A percentile compares a stretch with the other conserved stretches of the same genome.
Conservation (phyloP, 2,329 filamentous ascomycete genomes). For the Xylariaceae sp. region DNA sequence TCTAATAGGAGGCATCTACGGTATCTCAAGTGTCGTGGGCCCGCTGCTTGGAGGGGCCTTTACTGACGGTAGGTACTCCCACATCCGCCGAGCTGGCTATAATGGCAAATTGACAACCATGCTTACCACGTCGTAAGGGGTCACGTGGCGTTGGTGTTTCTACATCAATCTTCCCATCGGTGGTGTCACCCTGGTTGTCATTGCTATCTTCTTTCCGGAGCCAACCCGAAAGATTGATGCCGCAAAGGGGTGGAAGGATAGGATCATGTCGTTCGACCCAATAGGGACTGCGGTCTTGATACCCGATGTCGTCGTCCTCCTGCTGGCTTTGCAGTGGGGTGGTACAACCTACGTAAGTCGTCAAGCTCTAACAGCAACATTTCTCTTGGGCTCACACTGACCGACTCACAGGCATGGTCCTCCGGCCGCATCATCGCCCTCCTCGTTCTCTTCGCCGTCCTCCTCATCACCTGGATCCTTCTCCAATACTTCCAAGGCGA, state of each 20-base stretch:
- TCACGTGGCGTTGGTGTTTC: conserved; percentile 35
- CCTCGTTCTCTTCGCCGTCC: conserved; percentile 34
- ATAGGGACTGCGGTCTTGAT: conserved; percentile 24
- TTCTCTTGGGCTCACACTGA: too few relatives aligned
- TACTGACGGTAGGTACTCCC: conserved; percentile 18
- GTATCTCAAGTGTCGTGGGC: conserved; percentile 30
- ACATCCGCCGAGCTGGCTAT: too few relatives aligned
- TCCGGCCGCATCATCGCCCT: conserved; percentile 40
- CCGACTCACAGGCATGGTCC: conserved; percentile 31
- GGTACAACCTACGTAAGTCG: conserved; percentile 27
- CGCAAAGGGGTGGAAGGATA: conserved; percentile 12
- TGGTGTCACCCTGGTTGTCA: conserved; percentile 23
- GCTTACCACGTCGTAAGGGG: conserved; percentile 3
- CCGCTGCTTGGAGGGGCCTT: conserved; percentile 35
- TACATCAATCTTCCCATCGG: conserved; percentile 37
- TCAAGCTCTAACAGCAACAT: too few relatives aligned
- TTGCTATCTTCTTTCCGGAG: conserved; percentile 24
- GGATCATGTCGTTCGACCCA: conserved; percentile 26
- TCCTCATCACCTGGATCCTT: conserved; percentile 38
- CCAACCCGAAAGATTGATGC: background rate
- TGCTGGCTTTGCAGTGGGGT: conserved; percentile 33
- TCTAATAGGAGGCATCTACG: conserved; percentile 32
- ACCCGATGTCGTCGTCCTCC: conserved; percentile 27
- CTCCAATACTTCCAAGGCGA: conserved; percentile 32
- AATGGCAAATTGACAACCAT: too few relatives aligned